Evolutionary conservation across 2,329 filamentous ascomycete genomes (phyloP), one percentile per base, ranked within the genome.

Genomic region (Alternaria conjuncta): DNA sequence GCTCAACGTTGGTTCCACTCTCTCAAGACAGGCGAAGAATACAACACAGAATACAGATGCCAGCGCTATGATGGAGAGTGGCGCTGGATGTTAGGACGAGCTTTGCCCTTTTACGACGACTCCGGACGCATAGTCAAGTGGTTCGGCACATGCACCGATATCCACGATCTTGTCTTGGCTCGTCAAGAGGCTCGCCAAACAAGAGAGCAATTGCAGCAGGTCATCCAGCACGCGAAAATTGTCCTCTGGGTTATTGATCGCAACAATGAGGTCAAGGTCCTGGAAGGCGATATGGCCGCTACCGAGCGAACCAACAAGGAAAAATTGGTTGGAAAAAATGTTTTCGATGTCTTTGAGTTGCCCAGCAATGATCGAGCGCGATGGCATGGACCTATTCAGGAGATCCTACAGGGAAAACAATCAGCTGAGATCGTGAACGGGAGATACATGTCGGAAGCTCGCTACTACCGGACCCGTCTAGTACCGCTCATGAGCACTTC

Each of bases 91-190:
- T 82, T 95, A 3, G 91, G 89, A 11, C 85, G 91, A 46, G 92
- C 91, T 1, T 77, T 91, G 13, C 91, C 92, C 0, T 84, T 93
- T 71, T 85, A 84, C 43, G 88, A 92, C 63, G 86, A 89, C 47
- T 87, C 87, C 0, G 90, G 90, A 2, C 82, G 85, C 51, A 92
- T 94, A 53, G 84, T 92, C 62, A 93, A 92, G 74, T 94, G 92
- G 92, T 93, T 92, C 71, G 92, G 91, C 15, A 93, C 91, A 1
- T 93, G 90, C 71, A 94, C 92, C 12, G 92, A 95, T 67, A 91
- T 94, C 18, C 89, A 94, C 72, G 91, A 94, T 65, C 85, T 89
- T 46, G 89, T 94, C 4, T 85, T 91, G 72, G 86, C 90, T 13
- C 89, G 90, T 63, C 84, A 90, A 64, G 85, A 86, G 53, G 90